phyloP scores from a whole-genome alignment of 2,329 filamentous ascomycete species.

The Claviceps citrina region DNA sequence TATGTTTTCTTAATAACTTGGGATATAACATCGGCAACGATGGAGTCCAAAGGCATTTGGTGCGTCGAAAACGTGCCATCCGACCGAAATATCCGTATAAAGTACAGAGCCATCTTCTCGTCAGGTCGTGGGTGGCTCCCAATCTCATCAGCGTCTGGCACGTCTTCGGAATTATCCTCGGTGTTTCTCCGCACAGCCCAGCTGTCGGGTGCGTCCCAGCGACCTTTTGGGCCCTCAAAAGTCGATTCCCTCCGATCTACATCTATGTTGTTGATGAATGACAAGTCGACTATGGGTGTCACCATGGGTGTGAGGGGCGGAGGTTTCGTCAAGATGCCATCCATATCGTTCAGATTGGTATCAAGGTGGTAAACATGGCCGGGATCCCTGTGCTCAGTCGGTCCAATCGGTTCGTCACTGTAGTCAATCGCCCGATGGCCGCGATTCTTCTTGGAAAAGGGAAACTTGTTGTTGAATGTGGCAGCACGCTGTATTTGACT shows the following conservation, averaged over 20 bases:
- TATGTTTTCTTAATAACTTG: slow-evolving; percentile 91
- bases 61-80: slow-evolving; percentile 92
- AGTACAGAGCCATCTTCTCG: slow-evolving; percentile 64
- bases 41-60: slow-evolving; percentile 68
- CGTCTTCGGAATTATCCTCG: slow-evolving; percentile 45
- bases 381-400: slow-evolving; percentile 42
- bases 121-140: slow-evolving; percentile 53
- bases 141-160: slow-evolving; percentile 50
- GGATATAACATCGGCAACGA: slow-evolving; percentile 72
- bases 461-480: slow-evolving; percentile 48
- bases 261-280: slow-evolving; percentile 30
- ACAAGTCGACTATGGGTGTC: too few relatives aligned
- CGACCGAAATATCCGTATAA: slow-evolving; percentile 85
- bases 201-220: slow-evolving; percentile 90
- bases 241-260: slow-evolving; percentile 24
- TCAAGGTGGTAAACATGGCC: slow-evolving; percentile 62
- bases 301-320: slow-evolving; percentile 56
- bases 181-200: slow-evolving; percentile 74
- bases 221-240: slow-evolving; percentile 31
- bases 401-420: slow-evolving; percentile 42
- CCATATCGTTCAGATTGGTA: slow-evolving; percentile 79
- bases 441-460: slow-evolving; percentile 43
- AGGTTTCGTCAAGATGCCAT: slow-evolving; percentile 66
- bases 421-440: slow-evolving; percentile 33
- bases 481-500: slow-evolving; percentile 22